Evolutionary conservation across 1,284 basidiomycete genomes (phyloP).

Genomic region (Malassezia arunalokei): DNA sequence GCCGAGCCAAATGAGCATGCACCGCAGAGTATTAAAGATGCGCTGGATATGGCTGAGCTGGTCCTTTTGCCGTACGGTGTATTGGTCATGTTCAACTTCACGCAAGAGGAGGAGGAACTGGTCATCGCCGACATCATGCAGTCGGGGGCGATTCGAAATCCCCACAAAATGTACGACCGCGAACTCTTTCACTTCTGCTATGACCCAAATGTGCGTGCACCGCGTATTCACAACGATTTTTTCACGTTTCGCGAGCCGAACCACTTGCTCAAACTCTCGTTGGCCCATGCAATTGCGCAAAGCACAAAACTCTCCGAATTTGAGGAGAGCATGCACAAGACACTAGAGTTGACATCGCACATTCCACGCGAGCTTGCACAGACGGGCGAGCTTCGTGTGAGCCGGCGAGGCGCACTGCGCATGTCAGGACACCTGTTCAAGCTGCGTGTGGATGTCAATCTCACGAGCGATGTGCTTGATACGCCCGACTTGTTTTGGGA

Average conservation of each 20-base stretch:
- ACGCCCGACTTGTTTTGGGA: slow-evolving; percentile 91
- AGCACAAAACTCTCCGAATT: slow-evolving; percentile 81
- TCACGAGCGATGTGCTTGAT: slow-evolving; percentile 82
- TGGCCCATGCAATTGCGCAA: slow-evolving; percentile 86
- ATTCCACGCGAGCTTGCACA: slow-evolving; percentile 74
- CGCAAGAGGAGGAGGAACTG: slow-evolving; percentile 34
- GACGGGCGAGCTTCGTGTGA: slow-evolving; percentile 65
- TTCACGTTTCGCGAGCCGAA: slow-evolving; percentile 61
- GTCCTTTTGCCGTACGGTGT: slow-evolving; percentile 44
- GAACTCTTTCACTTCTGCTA: slow-evolving; percentile 50
- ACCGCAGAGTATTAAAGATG: slow-evolving; percentile 34
- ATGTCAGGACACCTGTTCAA: slow-evolving; percentile 80
- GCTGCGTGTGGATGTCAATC: slow-evolving; percentile 74
- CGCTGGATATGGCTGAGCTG: slow-evolving; percentile 40
- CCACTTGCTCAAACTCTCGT: slow-evolving; percentile 58
- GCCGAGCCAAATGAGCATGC: slow-evolving; percentile 36
- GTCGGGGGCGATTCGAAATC: slow-evolving; percentile 32
- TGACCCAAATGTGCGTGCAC: slow-evolving; percentile 67
- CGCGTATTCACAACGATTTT: slow-evolving; percentile 68
- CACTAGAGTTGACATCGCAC: slow-evolving; percentile 65
- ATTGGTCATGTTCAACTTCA: slow-evolving; percentile 45
- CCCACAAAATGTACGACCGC: slow-evolving; percentile 22
- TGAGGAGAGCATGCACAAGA: slow-evolving; percentile 66
- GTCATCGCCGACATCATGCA: slow-evolving; percentile 40
- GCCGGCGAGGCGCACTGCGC: slow-evolving; percentile 68